phyloP scores from a whole-genome alignment of 192 early-diverging fungal species.

The Coemansia sp. region DNA sequence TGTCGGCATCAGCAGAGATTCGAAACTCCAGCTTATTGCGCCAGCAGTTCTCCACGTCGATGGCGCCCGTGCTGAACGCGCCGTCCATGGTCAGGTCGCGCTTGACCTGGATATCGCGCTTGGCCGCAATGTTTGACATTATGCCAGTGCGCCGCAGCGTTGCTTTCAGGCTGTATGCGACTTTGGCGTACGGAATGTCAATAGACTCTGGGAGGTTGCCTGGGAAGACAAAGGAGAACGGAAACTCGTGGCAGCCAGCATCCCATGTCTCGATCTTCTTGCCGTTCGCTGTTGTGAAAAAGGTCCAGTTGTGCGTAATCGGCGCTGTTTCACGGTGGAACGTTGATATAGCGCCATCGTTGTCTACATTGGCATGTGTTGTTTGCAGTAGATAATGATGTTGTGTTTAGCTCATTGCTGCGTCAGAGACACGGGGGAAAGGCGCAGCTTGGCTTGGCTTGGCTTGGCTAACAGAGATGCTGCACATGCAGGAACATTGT shows the following conservation, averaged over 20 bases:
- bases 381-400: not conserved
- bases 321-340: conserved; percentile 48
- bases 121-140: conserved; percentile 37
- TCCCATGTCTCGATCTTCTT: conserved; percentile 48
- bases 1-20: conserved; percentile 34
- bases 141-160: conserved; percentile 45
- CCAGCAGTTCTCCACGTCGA: conserved; percentile 51
- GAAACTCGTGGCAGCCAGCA: conserved; percentile 44
- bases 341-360: conserved; percentile 37
- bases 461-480: not conserved
- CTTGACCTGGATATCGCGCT: conserved; percentile 33
- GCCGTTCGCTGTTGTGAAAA: conserved; percentile 44
- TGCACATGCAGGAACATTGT: conserved; percentile 6
- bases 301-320: conserved; percentile 44
- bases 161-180: conserved; percentile 45
- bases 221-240: conserved; percentile 48
- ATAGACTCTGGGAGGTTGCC: conserved; percentile 49
- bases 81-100: conserved; percentile 50
- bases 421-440: not conserved
- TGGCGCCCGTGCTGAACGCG: conserved; percentile 47
- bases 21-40: conserved; percentile 48
- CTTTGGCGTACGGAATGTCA: conserved; percentile 47
- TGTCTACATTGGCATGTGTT: conserved; percentile 19
- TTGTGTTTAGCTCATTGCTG: not conserved
- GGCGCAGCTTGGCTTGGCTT: not conserved